Evolutionary conservation across 2,329 filamentous ascomycete genomes (phyloP).

Genomic region (Alternaria panax): DNA sequence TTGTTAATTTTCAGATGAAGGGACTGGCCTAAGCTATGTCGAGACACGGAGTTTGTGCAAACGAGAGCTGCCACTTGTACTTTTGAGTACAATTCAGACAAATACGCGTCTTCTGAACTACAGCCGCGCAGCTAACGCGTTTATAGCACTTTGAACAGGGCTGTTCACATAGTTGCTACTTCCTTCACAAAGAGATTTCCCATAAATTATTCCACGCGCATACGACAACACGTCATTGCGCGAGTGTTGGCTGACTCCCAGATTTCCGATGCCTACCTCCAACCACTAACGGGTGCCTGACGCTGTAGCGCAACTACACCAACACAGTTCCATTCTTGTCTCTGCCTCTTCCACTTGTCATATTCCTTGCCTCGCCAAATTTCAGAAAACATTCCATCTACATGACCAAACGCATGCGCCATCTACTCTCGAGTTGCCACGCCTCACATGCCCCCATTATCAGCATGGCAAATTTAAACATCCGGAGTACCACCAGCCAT

Average conservation of each 20-base stretch:
- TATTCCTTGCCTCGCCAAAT: background rate
- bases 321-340: background rate
- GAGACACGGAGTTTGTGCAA: background rate
- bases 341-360: background rate
- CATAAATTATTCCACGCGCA: no score
- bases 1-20: background rate
- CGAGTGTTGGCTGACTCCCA: background rate
- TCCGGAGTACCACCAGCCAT: constrained; percentile 30
- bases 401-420: background rate
- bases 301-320: background rate
- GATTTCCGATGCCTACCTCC: background rate
- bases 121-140: background rate
- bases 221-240: no score
- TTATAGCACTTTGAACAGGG: background rate
- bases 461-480: constrained; percentile 28
- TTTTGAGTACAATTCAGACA: background rate
- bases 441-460: constrained; percentile 20
- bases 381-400: constrained; percentile 1
- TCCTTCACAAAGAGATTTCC: background rate
- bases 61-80: background rate
- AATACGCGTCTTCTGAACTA: background rate
- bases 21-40: background rate
- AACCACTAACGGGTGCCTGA: background rate
- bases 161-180: background rate
- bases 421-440: constrained; percentile 19